Evolutionary conservation across 2,329 filamentous ascomycete species (phyloP).

Genomic region (Claviceps purpurea): DNA sequence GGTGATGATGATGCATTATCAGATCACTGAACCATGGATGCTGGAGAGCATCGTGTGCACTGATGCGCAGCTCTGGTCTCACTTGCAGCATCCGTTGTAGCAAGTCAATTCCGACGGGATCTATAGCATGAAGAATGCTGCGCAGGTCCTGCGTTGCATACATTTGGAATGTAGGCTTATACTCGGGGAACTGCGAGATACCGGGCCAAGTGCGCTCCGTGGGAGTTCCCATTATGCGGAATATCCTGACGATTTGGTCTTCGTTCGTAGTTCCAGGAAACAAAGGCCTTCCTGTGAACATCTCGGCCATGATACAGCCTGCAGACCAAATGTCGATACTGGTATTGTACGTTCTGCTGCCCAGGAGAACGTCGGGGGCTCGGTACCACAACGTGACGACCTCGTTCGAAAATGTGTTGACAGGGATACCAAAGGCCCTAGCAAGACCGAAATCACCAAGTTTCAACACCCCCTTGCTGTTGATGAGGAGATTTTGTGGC

Average conservation of each 20-base stretch:
- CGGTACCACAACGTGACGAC: slow-evolving; percentile 97
- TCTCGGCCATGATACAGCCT: slow-evolving; percentile 98
- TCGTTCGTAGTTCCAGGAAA: slow-evolving; percentile 98
- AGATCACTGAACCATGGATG: slow-evolving; percentile 88
- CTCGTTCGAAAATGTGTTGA: slow-evolving; percentile 97
- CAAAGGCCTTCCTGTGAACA: slow-evolving; percentile 90
- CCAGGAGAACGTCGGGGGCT: slow-evolving; percentile 86
- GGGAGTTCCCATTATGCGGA: slow-evolving; percentile 95
- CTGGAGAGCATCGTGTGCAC: slow-evolving; percentile 70
- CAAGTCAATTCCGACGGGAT: slow-evolving; percentile 73
- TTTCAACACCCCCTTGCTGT: slow-evolving; percentile 79
- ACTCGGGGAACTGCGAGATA: slow-evolving; percentile 91
- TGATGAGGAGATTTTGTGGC: slow-evolving; percentile 92
- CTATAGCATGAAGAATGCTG: slow-evolving; percentile 79
- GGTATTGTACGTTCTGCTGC: slow-evolving; percentile 95
- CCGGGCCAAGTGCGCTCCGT: slow-evolving; percentile 93
- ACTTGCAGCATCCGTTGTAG: slow-evolving; percentile 85
- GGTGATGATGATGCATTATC: slow-evolving; percentile 40
- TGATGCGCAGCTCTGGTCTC: slow-evolving; percentile 80
- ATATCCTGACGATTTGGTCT: slow-evolving; percentile 93
- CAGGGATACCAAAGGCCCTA: slow-evolving; percentile 87
- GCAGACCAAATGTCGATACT: slow-evolving; percentile 99
- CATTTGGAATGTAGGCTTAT: slow-evolving; percentile 89
- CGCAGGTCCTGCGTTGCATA: slow-evolving; percentile 86
- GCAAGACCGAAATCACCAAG: slow-evolving; percentile 91